Base-by-base conservation (phyloP, 1,284 basidiomycete genomes). In the Cutaneotrichosporon mucoides region DNA sequence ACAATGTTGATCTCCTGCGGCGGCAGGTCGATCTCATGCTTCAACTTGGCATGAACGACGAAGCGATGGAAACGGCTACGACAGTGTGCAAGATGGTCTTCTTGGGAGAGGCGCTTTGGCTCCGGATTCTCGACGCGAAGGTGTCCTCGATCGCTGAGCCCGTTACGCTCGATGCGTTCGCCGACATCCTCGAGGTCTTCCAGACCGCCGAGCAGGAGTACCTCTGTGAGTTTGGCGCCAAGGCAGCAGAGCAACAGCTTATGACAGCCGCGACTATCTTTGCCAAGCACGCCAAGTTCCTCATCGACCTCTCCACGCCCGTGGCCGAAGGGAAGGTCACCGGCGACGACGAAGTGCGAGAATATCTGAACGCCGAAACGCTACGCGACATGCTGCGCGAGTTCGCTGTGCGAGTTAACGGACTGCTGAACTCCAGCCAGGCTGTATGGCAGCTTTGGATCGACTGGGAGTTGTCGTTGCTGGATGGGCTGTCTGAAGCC, bases 121-220 rank as follows among this genome's bases (percentile, higher is more conserved):
- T 67, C 6, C 47, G 51, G 7, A 66, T 70, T 44, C 54, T 77
- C 50, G 67, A 76, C 41, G 53, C 56, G 8, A 55, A 64, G 15
- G 50, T 73, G 40, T 37, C 9, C 9, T n/a, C 50, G 12, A n/a
- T 59, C 9, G n/a, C 62, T 8, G 42, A 48, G 24, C 63, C 64
- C 1, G 46, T 71, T 4, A 65, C 55, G 16, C 55, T 73, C 8
- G 82, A 84, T 49, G 83, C 81, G 12, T 78, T 86, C 24, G 69
- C 82, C 45, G 84, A 85, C 49, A 73, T 90, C 10, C 75, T 89
- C 57, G 81, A 82, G n/a, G 65, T 86, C 48, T 92, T 87, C 70
- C 76, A 81, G 46, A 82, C 81, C 49, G 90, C 90, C 13, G 88
- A 90, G 72, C 78, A 76, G 13, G 90, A 93, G 68, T 92, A 92